Evolutionary conservation across 31 red algal genomes (phyloP), one percentile per base, ranked within the genome.

Genomic region (Endocladia muricata): DNA sequence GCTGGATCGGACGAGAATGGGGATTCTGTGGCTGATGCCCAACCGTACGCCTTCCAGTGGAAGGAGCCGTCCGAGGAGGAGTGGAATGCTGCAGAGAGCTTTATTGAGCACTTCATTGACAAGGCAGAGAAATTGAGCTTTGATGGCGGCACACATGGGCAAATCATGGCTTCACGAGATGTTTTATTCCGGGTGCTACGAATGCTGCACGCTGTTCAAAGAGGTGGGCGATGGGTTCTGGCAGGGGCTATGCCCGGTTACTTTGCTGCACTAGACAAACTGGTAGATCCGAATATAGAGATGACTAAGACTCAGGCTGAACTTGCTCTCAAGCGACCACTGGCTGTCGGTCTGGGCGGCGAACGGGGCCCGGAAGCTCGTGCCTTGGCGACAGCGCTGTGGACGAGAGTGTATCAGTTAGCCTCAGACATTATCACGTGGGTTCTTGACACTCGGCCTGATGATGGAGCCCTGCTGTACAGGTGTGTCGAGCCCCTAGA

Each of bases 171-270:
- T 36, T 63, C 81, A 67, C 92, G 92, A 29, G 94, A 97, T 51
- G 49, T 83, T 30, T 61, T 97, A 22, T 97, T 97, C 63, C 68
- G 90, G 38, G 89, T 88, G 0, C 55, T 93, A 39, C 69, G 88
- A 19, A 58, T 89, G 76, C 77, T 97, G 2, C 94, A 97, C 48
- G 94, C 94, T 11, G 67, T 79, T 57, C 89, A 97, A 72, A 55
- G 94, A 43, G 94, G 94, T 60, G 94, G 88, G 1, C 82, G 89
- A 49, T 97, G 94, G 94, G 21, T 97, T 21, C 61, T 96, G 44
- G 85, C 74, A 35, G 94, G 89, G 6, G 79, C 73, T 2, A 58
- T 75, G 51, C 73, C 79, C 32, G 73, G 60, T 58, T 76, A 58
- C 58, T 78, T 86, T 13, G 61, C 2, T 30, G 73, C 37, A 37